phyloP scores from a whole-genome alignment of 106 monocot genomes.

The Posidonia australis region DNA sequence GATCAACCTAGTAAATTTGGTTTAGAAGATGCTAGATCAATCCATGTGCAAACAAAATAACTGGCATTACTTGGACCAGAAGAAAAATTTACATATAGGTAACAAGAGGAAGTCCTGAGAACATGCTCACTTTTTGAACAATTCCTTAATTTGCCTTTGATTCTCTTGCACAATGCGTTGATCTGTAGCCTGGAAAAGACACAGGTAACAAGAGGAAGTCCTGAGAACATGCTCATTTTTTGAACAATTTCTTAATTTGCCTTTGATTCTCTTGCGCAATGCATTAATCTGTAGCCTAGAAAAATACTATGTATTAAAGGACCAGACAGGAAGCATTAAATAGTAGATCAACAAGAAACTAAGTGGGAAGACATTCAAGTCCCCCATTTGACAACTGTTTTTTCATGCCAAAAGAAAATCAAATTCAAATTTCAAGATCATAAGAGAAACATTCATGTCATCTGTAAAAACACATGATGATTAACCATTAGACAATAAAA shows the following conservation, averaged over 20 bases:
- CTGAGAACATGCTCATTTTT: slow-evolving; percentile 24
- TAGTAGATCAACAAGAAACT: no score
- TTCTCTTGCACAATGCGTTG: slow-evolving; percentile 30
- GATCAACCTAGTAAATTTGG: no score
- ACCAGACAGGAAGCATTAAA: no score
- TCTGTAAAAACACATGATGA: neutral
- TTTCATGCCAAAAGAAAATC: no score
- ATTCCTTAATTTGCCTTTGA: slow-evolving; percentile 34
- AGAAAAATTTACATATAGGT: neutral
- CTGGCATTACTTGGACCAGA: neutral
- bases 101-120: neutral
- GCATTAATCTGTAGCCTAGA: slow-evolving; percentile 48
- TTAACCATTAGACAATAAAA: neutral
- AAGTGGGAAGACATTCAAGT: no score
- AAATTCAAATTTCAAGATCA: no score
- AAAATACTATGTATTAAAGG: slow-evolving; percentile 1
- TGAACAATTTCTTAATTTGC: slow-evolving; percentile 42
- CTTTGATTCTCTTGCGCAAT: slow-evolving; percentile 30
- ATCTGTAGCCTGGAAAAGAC: slow-evolving; percentile 39
- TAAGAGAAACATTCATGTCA: no score
- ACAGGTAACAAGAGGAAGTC: neutral
- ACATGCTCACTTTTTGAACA: slow-evolving; percentile 45
- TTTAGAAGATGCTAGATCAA: no score
- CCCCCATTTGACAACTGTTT: no score
- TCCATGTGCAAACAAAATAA: no score